phyloP scores from a whole-genome alignment of 2,329 filamentous ascomycete genomes.

The Hypoxylon sp. region DNA sequence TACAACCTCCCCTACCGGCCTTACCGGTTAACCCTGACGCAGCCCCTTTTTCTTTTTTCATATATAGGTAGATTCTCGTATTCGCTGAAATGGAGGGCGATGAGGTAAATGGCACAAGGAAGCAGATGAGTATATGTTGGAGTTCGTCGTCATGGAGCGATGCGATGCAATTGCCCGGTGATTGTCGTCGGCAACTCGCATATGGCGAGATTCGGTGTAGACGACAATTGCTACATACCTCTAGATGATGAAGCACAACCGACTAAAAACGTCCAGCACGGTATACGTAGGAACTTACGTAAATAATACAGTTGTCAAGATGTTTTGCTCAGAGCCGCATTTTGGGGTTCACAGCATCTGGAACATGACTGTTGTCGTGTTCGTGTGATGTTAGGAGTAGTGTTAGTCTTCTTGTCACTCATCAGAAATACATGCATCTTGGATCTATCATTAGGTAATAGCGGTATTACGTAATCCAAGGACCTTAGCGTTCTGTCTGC shows the following conservation, averaged over 20 bases:
- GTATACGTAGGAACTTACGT: not conserved
- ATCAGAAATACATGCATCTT: not conserved
- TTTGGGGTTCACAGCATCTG: slow-evolving; percentile 3
- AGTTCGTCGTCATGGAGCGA: not conserved
- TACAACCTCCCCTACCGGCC: slow-evolving; percentile 3
- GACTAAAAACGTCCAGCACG: not conserved
- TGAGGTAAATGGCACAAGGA: not conserved
- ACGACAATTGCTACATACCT: too few relatives aligned
- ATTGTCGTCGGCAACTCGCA: slow-evolving; percentile 3
- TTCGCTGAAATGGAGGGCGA: slow-evolving; percentile 13
- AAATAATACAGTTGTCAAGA: not conserved
- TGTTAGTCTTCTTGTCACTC: not conserved
- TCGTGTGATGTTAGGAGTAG: not conserved
- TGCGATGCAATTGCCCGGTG: slow-evolving; percentile 1
- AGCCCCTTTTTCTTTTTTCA: slow-evolving; percentile 20
- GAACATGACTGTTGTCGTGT: slow-evolving; percentile 7
- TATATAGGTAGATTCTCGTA: slow-evolving; percentile 17
- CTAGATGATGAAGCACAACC: not conserved
- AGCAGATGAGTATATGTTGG: not conserved
- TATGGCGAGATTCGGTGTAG: not conserved
- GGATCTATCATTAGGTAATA: not conserved
- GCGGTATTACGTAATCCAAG: not conserved
- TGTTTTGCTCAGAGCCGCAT: slow-evolving; percentile 26
- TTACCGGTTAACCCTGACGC: not conserved
- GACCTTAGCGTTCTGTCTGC: not conserved